Base-by-base conservation (phyloP, 176 grass and related monocot species). In the Aegilops sharonensis region DNA sequence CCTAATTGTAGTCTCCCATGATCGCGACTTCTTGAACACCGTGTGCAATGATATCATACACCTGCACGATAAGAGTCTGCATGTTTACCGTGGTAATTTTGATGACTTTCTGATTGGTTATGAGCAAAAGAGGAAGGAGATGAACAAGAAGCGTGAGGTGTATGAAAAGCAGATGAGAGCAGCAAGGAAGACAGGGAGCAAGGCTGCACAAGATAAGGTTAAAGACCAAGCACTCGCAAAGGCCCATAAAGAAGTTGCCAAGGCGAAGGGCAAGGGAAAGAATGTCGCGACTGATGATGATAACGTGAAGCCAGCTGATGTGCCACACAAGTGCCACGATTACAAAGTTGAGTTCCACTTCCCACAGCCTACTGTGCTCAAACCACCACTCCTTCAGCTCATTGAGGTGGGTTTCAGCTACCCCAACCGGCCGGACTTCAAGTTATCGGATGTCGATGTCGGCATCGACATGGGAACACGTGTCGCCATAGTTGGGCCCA, bases 391-490 rank as follows among this genome's bases (percentile, higher is more conserved):
- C 67, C 82, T 94, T 61, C 92, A 94, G 77, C 87, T 94, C 59
- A 91, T 87, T 18, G 84, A 94, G 1, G 89, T 89, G 8, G 86
- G 87, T 35, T 94, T 94, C 68, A 87, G 92, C 32, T 94, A 94
- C 80, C 92, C 92, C 20, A 84, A 57, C 10, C 80, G 89, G 7
- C 81, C 66, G 0, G 92, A 91, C 76, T 94, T 94, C 39, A 94
- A 83, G 69, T 70, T 94, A 9, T 88, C 86, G 8, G 30, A 88
- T 32, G 86, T 94, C 0, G 89, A 91, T 60, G 89, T 87, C 2
- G 89, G 89, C 42, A 89, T 94, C 47, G 89, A 94, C 52, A 94
- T 94, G 92, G 89, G 92, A 31, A 94, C 89, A 30, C 88, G 92
- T 29, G 92, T 91, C 15, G 92, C 92, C 21, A 94, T 94, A 25